Base-by-base conservation (phyloP, 208 protist genomes). In the Jaenimonas drosophilae region DNA sequence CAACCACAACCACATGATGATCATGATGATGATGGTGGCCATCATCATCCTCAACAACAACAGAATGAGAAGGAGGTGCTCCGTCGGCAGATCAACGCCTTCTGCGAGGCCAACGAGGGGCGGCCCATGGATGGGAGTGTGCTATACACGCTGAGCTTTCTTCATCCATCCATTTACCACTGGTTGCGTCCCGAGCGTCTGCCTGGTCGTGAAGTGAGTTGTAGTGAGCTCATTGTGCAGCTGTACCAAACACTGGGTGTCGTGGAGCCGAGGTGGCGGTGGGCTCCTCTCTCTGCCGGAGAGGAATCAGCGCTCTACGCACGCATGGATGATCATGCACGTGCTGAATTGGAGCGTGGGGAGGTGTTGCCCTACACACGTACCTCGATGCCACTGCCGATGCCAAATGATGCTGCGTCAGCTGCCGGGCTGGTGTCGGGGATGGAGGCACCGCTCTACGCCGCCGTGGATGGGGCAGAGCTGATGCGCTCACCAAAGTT, bases 181-280 rank as follows among this genome's bases (percentile, higher is more conserved):
- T 58, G 49, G 49, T 38, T 57, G 4, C 54, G 59, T 20, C 57
- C 58, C 9, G 40, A 50, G 19, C 64, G 65, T 5, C 20, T 26
- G 20, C 26, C 42, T 12, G 46, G 51, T 21, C 50, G 26, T 11
- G 66, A 81, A 31, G 51, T 87, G 11, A 69, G 64, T 24, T 87
- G 77, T 39, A 67, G 59, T 19, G 67, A 87, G 55, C 39, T 91
- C 17, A 76, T 88, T 40, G 60, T 76, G 37, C 68, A 83, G 29
- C 58, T 91, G 26, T 86, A 81, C 28, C 70, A 91, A 47, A 37
- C 61, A 23, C 64, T 85, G 11, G 77, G 69, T 5, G 43, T 91
- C 5, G 41, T 87, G 20, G 57, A 61, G 49, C 50, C 53, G 0
- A 58, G 44, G 47, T 66, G 62, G 59, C 64, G 63, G 23, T 75